Evolutionary conservation across 352 stramenopile genomes (phyloP).

Genomic region (Phytophthora pisi): DNA sequence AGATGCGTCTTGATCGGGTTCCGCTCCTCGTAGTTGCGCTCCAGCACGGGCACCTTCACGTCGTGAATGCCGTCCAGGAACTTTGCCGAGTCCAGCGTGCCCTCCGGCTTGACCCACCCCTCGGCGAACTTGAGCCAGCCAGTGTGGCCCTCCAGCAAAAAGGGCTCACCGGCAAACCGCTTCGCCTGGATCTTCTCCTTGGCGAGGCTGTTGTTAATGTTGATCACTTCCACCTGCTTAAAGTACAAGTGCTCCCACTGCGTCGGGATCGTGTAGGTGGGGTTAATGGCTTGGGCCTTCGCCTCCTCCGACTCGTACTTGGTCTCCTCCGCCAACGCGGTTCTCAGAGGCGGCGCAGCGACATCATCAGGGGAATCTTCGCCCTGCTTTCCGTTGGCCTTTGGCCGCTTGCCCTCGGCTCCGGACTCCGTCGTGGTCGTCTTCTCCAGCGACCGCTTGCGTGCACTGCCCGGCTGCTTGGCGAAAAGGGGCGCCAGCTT

Average conservation of each 20-base stretch:
- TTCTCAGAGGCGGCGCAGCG: slow-evolving; percentile 21
- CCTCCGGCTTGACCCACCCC: slow-evolving; percentile 66
- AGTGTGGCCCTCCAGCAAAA: slow-evolving; percentile 68
- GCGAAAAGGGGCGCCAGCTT: slow-evolving; percentile 40
- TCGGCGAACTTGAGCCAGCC: slow-evolving; percentile 73
- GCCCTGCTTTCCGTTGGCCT: slow-evolving; percentile 7
- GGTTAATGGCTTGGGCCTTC: slow-evolving; percentile 46
- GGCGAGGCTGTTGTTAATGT: slow-evolving; percentile 57
- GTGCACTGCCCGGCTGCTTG: slow-evolving; percentile 23
- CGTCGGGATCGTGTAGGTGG: slow-evolving; percentile 67
- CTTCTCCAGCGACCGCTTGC: slow-evolving; percentile 52
- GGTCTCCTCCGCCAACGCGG: slow-evolving; percentile 27
- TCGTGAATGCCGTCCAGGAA: slow-evolving; percentile 78
- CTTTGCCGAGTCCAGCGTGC: slow-evolving; percentile 55
- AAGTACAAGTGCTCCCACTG: slow-evolving; percentile 78
- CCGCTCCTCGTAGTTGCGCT: slow-evolving; percentile 79
- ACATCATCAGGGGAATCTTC: background rate
- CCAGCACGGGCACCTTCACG: slow-evolving; percentile 79
- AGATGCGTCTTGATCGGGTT: slow-evolving; percentile 82
- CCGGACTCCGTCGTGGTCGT: slow-evolving; percentile 7
- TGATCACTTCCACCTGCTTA: slow-evolving; percentile 65
- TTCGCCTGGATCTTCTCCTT: slow-evolving; percentile 68
- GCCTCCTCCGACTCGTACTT: slow-evolving; percentile 39
- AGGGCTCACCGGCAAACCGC: slow-evolving; percentile 70
- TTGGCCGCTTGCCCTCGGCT: slow-evolving; percentile 26